Conservation (phyloP, 345 rosid species). For the Ceriops decandra region DNA sequence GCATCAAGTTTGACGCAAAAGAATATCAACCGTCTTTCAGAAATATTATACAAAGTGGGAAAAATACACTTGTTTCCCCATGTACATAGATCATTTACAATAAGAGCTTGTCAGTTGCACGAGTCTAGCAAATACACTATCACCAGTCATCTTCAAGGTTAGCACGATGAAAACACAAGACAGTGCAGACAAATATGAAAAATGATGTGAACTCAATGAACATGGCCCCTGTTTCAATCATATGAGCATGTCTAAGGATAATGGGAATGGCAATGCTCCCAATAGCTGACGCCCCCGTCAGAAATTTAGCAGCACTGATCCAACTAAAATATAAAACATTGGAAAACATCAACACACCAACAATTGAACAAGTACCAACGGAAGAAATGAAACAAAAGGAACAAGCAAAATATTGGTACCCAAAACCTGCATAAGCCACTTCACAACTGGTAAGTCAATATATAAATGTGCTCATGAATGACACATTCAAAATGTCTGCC, state of each 20-base stretch:
- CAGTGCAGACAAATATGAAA: conserved; percentile 90
- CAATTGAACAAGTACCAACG: too few relatives aligned
- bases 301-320: conserved; percentile 94
- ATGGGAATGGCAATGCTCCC: conserved; percentile 96
- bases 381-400: not conserved
- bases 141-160: conserved; percentile 95
- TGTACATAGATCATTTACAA: not conserved
- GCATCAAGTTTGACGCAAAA: too few relatives aligned
- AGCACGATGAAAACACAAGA: conserved; percentile 88
- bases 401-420: not conserved
- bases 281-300: conserved; percentile 88
- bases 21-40: too few relatives aligned
- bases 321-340: conserved; percentile 46
- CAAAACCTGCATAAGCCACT: too few relatives aligned
- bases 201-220: conserved; percentile 92
- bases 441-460: too few relatives aligned
- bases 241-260: conserved; percentile 85
- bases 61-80: conserved; percentile 4
- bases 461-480: too few relatives aligned
- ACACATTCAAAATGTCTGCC: too few relatives aligned
- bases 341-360: too few relatives aligned
- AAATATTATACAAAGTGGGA: conserved; percentile 14
- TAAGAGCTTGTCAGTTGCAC: not conserved
- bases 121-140: conserved; percentile 1
- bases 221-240: conserved; percentile 95